phyloP scores from a whole-genome alignment of 2,329 filamentous ascomycete species.

The Xylariaceae sp. region DNA sequence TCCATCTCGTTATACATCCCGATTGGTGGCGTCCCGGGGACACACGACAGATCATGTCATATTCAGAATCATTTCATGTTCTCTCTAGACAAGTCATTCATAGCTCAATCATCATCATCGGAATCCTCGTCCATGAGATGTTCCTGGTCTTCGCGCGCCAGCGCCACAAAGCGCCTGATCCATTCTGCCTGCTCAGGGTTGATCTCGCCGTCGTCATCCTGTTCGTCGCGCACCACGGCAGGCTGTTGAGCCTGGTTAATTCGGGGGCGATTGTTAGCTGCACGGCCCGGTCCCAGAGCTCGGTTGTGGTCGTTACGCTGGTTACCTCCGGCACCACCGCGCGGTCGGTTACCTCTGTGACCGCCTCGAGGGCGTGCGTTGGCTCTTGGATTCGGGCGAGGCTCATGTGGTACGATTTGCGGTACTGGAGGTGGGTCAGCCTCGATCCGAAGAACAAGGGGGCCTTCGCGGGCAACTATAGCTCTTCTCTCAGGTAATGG shows the following conservation, averaged over 20 bases:
- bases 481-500: slow-evolving; percentile 34
- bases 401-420: slow-evolving; percentile 22
- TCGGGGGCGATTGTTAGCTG: slow-evolving; percentile 7
- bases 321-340: slow-evolving; percentile 20
- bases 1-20: neutral
- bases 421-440: slow-evolving; percentile 32
- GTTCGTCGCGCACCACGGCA: slow-evolving; percentile 19
- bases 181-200: slow-evolving; percentile 46
- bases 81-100: neutral
- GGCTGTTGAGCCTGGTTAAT: slow-evolving; percentile 18
- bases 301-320: slow-evolving; percentile 29
- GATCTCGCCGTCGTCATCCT: slow-evolving; percentile 27
- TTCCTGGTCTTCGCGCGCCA: slow-evolving; percentile 50
- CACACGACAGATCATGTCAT: slow-evolving; percentile 1
- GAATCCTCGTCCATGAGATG: slow-evolving; percentile 42
- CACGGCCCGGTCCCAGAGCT: slow-evolving; percentile 22
- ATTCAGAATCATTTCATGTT: slow-evolving; percentile 5
- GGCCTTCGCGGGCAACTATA: slow-evolving; percentile 50
- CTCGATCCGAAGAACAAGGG: slow-evolving; percentile 51
- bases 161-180: slow-evolving; percentile 50
- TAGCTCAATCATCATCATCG: slow-evolving; percentile 26
- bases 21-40: neutral
- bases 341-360: slow-evolving; percentile 30
- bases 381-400: slow-evolving; percentile 25
- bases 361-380: slow-evolving; percentile 30